Conservation (phyloP, 2,329 filamentous ascomycete genomes). For the Fonsecaea pugnacius region DNA sequence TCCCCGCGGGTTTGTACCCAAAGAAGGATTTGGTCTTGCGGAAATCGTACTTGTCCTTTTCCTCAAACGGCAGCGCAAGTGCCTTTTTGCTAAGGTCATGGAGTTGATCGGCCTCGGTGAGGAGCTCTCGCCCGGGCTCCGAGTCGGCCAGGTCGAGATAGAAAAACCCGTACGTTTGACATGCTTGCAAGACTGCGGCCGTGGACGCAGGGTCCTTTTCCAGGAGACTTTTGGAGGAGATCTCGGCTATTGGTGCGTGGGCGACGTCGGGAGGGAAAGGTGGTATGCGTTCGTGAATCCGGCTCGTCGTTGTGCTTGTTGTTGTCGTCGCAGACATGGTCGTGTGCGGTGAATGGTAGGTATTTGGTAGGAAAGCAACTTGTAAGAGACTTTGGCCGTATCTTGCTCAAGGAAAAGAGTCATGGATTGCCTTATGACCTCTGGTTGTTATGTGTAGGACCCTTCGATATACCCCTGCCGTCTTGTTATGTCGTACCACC, state of each 20-base stretch:
- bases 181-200: slow-evolving; percentile 44
- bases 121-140: slow-evolving; percentile 44
- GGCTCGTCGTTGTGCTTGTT: neutral
- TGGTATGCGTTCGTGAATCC: neutral
- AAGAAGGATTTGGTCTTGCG: slow-evolving; percentile 40
- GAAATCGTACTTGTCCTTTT: slow-evolving; percentile 36
- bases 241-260: slow-evolving; percentile 46
- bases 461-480: neutral
- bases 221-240: slow-evolving; percentile 47
- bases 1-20: slow-evolving; percentile 25
- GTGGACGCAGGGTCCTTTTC: slow-evolving; percentile 42
- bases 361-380: neutral
- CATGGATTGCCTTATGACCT: neutral
- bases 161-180: slow-evolving; percentile 59
- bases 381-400: no score
- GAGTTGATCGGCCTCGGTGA: slow-evolving; percentile 48
- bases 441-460: neutral
- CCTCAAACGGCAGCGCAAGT: slow-evolving; percentile 50
- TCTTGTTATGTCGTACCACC: neutral
- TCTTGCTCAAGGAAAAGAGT: neutral
- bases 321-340: neutral
- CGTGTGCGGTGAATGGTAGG: neutral
- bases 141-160: slow-evolving; percentile 55
- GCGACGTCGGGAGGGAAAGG: neutral
- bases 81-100: slow-evolving; percentile 53